Evolutionary conservation across 352 stramenopile species (phyloP).

Genomic region (Saprolegnia parasitica): DNA sequence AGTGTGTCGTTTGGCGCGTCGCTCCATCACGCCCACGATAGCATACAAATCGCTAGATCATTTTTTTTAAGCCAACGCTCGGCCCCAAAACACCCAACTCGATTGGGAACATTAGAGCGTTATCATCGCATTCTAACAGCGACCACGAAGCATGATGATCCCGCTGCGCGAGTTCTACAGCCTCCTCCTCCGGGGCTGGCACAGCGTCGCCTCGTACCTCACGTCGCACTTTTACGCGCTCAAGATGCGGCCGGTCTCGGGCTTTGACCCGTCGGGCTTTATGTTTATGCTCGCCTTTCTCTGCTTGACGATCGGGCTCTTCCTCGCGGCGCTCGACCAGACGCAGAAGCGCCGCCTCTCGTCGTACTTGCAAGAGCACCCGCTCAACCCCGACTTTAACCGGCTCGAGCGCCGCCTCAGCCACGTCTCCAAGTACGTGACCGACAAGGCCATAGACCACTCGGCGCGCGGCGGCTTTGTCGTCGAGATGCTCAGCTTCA

Average conservation of each 20-base stretch:
- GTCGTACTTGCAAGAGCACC: constrained; percentile 20
- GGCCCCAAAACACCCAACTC: too few relatives aligned
- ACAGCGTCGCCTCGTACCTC: constrained; percentile 41
- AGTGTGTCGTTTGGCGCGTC: too few relatives aligned
- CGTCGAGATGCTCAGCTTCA: constrained; percentile 82
- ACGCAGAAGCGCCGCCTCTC: constrained; percentile 15
- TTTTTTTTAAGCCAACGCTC: too few relatives aligned
- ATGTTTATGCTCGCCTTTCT: constrained; percentile 69
- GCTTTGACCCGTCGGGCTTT: constrained; percentile 82
- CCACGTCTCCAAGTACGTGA: constrained; percentile 41
- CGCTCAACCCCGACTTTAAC: constrained; percentile 14
- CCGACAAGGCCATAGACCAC: constrained; percentile 65
- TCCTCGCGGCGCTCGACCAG: constrained; percentile 36
- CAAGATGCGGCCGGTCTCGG: constrained; percentile 75
- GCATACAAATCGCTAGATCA: too few relatives aligned
- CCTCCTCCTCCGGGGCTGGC: constrained; percentile 1
- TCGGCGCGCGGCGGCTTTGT: constrained; percentile 76
- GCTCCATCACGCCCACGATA: too few relatives aligned
- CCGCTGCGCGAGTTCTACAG: constrained; percentile 15
- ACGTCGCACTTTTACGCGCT: constrained; percentile 80
- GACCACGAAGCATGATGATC: constrained; percentile 2
- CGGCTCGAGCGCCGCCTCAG: background rate
- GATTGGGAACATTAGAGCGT: too few relatives aligned
- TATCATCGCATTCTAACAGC: too few relatives aligned
- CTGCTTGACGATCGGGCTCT: constrained; percentile 61